Percentiles rank a stretch among this genome's conserved stretches.
Evolutionary conservation across 2,329 filamentous ascomycete species (phyloP).

Genomic region (Penicillium sp.): DNA sequence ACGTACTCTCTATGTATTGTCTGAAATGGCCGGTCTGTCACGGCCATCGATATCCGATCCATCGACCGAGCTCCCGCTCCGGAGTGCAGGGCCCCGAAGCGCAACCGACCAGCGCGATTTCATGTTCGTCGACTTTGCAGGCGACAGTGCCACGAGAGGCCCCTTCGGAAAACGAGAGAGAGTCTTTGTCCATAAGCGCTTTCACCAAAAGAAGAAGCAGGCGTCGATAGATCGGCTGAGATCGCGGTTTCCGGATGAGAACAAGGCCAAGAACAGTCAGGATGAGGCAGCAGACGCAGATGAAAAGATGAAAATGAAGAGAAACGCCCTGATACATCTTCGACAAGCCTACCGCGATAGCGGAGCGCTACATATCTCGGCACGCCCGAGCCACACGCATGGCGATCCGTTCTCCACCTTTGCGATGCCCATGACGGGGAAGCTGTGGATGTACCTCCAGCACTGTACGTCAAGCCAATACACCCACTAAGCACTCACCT

Average conservation of each 20-base stretch:
- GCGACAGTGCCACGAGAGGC: constrained; percentile 5
- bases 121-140: constrained; percentile 9
- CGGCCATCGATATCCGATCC: too few species aligned
- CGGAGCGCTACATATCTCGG: not conserved
- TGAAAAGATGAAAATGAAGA: not conserved
- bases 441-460: constrained; percentile 25
- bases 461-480: constrained; percentile 21
- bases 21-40: too few species aligned
- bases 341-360: too few species aligned
- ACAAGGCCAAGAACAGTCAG: too few species aligned
- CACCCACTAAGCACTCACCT: too few species aligned
- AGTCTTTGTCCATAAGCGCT: constrained; percentile 12
- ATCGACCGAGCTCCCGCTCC: too few species aligned
- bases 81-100: too few species aligned
- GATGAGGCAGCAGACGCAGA: not conserved
- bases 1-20: too few species aligned
- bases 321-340: constrained; percentile 1
- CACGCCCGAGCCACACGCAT: constrained; percentile 13
- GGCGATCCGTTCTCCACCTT: constrained; percentile 15
- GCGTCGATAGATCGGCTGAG: constrained; percentile 13
- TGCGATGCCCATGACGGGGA: constrained; percentile 12
- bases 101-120: not conserved
- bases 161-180: constrained; percentile 2
- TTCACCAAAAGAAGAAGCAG: constrained; percentile 14
- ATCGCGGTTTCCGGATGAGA: not conserved